Evolutionary conservation across 2,329 filamentous ascomycete genomes (phyloP).

Genomic region (Aspergillus pseudoglaucus): DNA sequence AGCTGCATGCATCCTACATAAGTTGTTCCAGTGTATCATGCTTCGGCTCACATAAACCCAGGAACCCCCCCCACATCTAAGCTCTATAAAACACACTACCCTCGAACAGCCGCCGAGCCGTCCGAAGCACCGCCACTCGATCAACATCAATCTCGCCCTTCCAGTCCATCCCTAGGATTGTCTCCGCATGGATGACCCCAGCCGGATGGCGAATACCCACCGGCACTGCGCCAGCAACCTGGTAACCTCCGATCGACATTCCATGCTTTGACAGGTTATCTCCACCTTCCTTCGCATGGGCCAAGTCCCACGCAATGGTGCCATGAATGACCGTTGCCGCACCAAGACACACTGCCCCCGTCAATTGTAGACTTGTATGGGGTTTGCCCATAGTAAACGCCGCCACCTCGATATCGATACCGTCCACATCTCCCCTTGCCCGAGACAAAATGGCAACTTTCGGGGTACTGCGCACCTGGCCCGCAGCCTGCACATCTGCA

Average conservation of each 20-base stretch:
- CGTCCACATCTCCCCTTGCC: constrained; percentile 40
- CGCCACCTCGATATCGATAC: constrained; percentile 17
- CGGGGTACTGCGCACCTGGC: constrained; percentile 52
- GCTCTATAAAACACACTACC: constrained; percentile 6
- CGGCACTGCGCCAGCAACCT: constrained; percentile 6
- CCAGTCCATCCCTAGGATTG: constrained; percentile 1
- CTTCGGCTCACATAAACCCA: too few species aligned
- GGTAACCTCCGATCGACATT: constrained; percentile 8
- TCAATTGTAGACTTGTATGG: constrained; percentile 21
- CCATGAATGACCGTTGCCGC: constrained; percentile 15
- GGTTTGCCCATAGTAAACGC: constrained; percentile 20
- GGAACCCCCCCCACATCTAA: too few species aligned
- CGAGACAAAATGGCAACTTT: constrained; percentile 52
- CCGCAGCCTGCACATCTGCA: constrained; percentile 57
- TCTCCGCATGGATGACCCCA: constrained; percentile 12
- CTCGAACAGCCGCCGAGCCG: constrained; percentile 17
- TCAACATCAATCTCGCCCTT: constrained; percentile 5
- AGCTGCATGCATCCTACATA: too few species aligned
- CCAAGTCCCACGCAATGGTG: constrained; percentile 12
- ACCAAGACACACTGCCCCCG: constrained; percentile 21
- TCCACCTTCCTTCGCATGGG: not conserved
- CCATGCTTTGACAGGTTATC: constrained; percentile 9
- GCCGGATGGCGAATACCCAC: constrained; percentile 11
- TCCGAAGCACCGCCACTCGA: constrained; percentile 12
- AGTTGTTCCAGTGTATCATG: too few species aligned